These are phyloP conservation scores for Eurotiales sp. DNA, from an alignment of 2,329 filamentous ascomycete genomes.

Conservation along the genomic window DNA sequence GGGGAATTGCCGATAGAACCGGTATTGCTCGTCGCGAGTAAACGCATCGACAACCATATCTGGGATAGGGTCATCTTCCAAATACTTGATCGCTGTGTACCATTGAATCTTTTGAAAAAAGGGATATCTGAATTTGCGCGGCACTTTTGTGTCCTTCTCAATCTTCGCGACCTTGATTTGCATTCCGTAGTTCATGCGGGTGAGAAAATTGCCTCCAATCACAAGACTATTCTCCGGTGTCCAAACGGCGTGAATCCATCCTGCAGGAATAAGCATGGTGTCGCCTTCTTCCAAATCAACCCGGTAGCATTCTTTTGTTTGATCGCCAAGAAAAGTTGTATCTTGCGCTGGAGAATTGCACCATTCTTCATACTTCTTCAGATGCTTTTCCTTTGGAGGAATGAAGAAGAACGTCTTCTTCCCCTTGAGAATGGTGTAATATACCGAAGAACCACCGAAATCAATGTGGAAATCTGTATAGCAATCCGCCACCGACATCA, in stretches of 20 bases:
- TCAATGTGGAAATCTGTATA: conserved; percentile 71
- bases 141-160: conserved; percentile 64
- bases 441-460: conserved; percentile 67
- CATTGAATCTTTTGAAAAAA: conserved; percentile 68
- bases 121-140: conserved; percentile 63
- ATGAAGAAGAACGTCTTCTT: conserved; percentile 71
- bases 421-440: conserved; percentile 66
- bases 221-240: conserved; percentile 66
- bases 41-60: conserved; percentile 53
- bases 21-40: conserved; percentile 49
- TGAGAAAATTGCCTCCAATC: conserved; percentile 68
- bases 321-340: conserved; percentile 60
- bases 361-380: conserved; percentile 70
- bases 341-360: conserved; percentile 65
- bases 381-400: conserved; percentile 62
- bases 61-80: conserved; percentile 62
- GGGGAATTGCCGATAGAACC: conserved; percentile 53
- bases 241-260: conserved; percentile 71
- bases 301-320: conserved; percentile 64
- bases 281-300: conserved; percentile 64
- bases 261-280: conserved; percentile 67
- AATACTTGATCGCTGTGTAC: conserved; percentile 62
- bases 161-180: conserved; percentile 64
- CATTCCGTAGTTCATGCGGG: conserved; percentile 61
- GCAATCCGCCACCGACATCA: conserved; percentile 69